Conservation (phyloP, 2,329 filamentous ascomycete species). For the Cadophora sp. region DNA sequence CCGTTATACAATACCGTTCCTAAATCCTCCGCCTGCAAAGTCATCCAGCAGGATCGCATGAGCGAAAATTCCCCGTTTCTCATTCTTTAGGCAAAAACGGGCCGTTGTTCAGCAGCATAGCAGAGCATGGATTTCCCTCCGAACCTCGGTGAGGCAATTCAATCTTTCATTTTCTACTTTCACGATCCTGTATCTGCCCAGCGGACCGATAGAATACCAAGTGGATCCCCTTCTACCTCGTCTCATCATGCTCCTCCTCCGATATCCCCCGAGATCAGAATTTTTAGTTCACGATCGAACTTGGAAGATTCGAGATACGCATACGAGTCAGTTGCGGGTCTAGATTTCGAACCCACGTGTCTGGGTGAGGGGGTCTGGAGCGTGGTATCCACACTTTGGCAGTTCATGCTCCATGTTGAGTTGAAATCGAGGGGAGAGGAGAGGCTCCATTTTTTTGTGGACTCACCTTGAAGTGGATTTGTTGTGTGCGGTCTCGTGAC, state of each 20-base stretch:
- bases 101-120: neutral
- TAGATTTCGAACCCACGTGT: conserved; percentile 7
- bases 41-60: neutral
- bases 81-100: conserved; percentile 2
- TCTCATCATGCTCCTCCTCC: neutral
- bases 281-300: neutral
- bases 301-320: conserved; percentile 9
- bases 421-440: neutral
- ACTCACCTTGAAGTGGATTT: neutral
- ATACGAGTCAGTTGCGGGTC: conserved; percentile 2
- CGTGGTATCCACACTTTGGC: neutral
- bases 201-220: conserved; percentile 4
- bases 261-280: neutral
- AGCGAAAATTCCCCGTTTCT: too few relatives aligned
- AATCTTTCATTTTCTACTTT: neutral
- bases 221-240: neutral
- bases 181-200: neutral
- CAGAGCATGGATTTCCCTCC: too few relatives aligned
- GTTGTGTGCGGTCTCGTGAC: conserved; percentile 5
- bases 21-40: conserved; percentile 10
- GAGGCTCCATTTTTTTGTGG: neutral
- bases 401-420: neutral
- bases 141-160: conserved; percentile 8
- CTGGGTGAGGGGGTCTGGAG: neutral
- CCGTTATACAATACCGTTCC: too few relatives aligned